Conservation (phyloP, 1,139 yeast species). For the Hemisphaericaspora xylanilytica region DNA sequence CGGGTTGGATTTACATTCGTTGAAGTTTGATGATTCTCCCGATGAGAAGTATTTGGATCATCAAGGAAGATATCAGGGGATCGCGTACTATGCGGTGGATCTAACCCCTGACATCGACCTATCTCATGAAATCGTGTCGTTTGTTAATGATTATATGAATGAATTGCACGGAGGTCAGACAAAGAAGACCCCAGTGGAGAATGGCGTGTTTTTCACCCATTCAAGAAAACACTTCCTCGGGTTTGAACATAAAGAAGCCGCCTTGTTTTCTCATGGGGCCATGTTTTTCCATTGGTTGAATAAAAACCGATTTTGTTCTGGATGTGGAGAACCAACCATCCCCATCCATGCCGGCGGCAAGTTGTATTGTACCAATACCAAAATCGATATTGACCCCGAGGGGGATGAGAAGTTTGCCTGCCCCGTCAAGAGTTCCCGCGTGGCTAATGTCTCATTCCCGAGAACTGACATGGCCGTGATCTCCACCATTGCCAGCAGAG, state of each 20-base stretch:
- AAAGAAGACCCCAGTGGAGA: slow-evolving; percentile 14
- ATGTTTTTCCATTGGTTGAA: slow-evolving; percentile 85
- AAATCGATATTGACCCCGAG: slow-evolving; percentile 9
- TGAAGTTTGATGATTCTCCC: slow-evolving; percentile 27
- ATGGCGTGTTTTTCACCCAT: slow-evolving; percentile 27
- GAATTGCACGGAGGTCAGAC: slow-evolving; percentile 8
- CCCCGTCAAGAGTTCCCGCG: slow-evolving; percentile 53
- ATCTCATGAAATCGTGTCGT: slow-evolving; percentile 20
- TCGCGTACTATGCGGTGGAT: slow-evolving; percentile 78
- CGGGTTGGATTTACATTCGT: slow-evolving; percentile 29
- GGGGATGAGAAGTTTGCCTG: slow-evolving; percentile 35
- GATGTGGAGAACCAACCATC: slow-evolving; percentile 73
- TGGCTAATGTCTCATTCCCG: slow-evolving; percentile 76
- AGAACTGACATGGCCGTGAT: slow-evolving; percentile 88
- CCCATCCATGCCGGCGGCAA: slow-evolving; percentile 84
- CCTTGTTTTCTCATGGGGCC: slow-evolving; percentile 74
- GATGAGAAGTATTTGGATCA: slow-evolving; percentile 38
- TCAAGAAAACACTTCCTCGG: slow-evolving; percentile 38
- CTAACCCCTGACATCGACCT: slow-evolving; percentile 38
- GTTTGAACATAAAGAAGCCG: slow-evolving; percentile 50
- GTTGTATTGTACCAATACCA: slow-evolving; percentile 53
- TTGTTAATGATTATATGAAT: slow-evolving; percentile 16
- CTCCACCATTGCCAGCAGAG: slow-evolving; percentile 67
- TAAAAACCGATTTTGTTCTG: slow-evolving; percentile 79
- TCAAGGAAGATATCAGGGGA: slow-evolving; percentile 59